Evolutionary conservation across 768 basidiomycete genomes (phyloP), one percentile per base, ranked within the genome.

Genomic region (Neoboletus brunneissimus): DNA sequence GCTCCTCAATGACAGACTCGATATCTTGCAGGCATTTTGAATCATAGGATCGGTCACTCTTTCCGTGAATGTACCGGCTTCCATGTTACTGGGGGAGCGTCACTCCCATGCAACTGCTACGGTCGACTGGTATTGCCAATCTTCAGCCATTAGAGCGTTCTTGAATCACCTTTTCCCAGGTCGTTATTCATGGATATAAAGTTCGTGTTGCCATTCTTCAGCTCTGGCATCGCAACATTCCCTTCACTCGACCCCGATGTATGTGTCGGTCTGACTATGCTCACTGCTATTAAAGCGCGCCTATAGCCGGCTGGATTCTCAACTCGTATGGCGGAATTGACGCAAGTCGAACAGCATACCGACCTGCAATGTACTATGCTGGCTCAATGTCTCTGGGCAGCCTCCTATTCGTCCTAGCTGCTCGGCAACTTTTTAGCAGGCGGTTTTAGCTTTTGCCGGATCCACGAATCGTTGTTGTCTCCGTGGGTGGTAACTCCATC

Each of bases 171-270:
- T 44, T 25, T 42, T 35, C 25, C 22, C 47, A 71, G 71, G 68
- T 50, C 37, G 12, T 50, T 50, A 20, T 27, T 38, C 37, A 38
- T 20, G 37, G 35, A 13, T 27, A 13, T 20, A 3, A n/a, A 38
- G 42, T 70, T 66, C 25, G 48, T 64, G 15, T 51, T 65, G 8
- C 62, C 74, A 8, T 73, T 67, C 54, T 34, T 73, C n/a, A 71
- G 69, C 4, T 70, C 67, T 31, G 71, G 62, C n/a, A 56, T 73
- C 25, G 70, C 66, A 25, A 72, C 71, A 16, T 75, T 76, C 53
- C 73, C 71, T n/a, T 55, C 72, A 10, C 68, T 76, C 23, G 23
- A 25, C 23, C 66, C 73, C 72, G 1, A 62, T 68, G 11, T 75
- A 74, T 53, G 68, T 37, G 18, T 38, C 12, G 4, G 38, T 29